Evolutionary conservation across 2,329 filamentous ascomycete species (phyloP).

Genomic region (Claviceps arundinis): DNA sequence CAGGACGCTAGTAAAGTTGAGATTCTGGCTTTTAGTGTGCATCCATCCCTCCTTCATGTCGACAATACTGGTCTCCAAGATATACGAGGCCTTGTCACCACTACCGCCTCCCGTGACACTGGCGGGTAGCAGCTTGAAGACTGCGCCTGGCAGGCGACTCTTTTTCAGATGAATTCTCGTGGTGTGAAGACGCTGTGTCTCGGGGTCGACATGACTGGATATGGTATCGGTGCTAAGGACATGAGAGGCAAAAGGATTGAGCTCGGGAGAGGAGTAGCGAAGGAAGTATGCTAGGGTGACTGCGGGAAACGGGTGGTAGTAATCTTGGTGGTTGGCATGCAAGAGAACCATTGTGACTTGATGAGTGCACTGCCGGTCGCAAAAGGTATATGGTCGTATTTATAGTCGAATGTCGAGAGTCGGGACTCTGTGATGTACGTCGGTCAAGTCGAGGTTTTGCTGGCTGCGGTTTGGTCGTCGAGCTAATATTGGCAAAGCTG

Average conservation of each 20-base stretch:
- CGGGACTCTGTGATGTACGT: slow-evolving; percentile 3
- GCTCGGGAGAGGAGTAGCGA: slow-evolving; percentile 57
- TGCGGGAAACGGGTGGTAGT: slow-evolving; percentile 71
- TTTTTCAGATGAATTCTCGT: slow-evolving; percentile 72
- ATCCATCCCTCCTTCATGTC: slow-evolving; percentile 74
- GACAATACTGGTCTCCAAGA: slow-evolving; percentile 67
- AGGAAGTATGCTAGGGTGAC: slow-evolving; percentile 84
- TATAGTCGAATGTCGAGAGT: background rate
- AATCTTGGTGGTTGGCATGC: slow-evolving; percentile 55
- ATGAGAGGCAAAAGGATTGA: slow-evolving; percentile 70
- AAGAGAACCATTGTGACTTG: slow-evolving; percentile 44
- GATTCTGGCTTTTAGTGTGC: slow-evolving; percentile 66
- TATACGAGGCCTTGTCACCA: slow-evolving; percentile 61
- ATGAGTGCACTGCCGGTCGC: background rate
- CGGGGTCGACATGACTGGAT: slow-evolving; percentile 55
- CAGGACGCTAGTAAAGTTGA: slow-evolving; percentile 71
- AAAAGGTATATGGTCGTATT: background rate
- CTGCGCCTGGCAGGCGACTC: slow-evolving; percentile 60
- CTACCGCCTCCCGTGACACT: slow-evolving; percentile 51
- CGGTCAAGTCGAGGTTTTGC: background rate
- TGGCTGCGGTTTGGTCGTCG: slow-evolving; percentile 7
- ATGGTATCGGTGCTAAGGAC: slow-evolving; percentile 77
- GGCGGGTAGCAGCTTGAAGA: slow-evolving; percentile 62
- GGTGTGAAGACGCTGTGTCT: slow-evolving; percentile 63
- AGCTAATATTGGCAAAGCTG: slow-evolving; percentile 12